Conservation (phyloP, 768 basidiomycete species). For the Hirschioporus abietinus region DNA sequence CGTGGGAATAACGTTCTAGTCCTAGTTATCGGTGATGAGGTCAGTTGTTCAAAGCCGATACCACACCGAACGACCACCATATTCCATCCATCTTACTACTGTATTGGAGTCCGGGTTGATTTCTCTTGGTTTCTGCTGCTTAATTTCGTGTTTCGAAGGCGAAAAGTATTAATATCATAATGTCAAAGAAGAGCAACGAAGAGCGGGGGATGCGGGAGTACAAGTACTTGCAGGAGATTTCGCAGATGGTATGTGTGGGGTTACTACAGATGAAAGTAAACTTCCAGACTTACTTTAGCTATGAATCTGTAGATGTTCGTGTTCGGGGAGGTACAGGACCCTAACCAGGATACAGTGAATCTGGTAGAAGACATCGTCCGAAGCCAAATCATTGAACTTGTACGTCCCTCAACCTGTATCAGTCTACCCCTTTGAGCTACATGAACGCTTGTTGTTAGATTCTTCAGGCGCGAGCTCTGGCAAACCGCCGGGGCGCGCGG, state of each 20-base stretch:
- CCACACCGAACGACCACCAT: not conserved
- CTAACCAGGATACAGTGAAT: constrained; percentile 80
- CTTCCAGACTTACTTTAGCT: not conserved
- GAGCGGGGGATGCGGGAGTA: constrained; percentile 45
- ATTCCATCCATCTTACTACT: not conserved
- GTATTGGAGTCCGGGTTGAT: not conserved
- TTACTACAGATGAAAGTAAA: not conserved
- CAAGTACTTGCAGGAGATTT: constrained; percentile 89
- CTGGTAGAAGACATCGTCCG: constrained; percentile 95
- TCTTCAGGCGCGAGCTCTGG: constrained; percentile 80
- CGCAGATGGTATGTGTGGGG: constrained; percentile 69
- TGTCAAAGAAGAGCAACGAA: not conserved
- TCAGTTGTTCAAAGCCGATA: too few species aligned
- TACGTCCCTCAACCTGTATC: constrained; percentile 28
- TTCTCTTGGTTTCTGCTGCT: not conserved
- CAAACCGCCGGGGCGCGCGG: constrained; percentile 76
- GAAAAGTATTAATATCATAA: not conserved
- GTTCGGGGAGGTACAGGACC: constrained; percentile 92
- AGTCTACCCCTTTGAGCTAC: not conserved
- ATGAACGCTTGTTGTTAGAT: constrained; percentile 46
- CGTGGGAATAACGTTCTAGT: constrained; percentile 1
- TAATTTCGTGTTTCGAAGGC: not conserved
- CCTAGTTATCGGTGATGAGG: too few species aligned
- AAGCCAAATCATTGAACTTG: constrained; percentile 86
- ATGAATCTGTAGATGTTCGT: constrained; percentile 76